Evolutionary conservation across 176 grass and related monocot genomes (phyloP).

Genomic region (Hordeum marinum): DNA sequence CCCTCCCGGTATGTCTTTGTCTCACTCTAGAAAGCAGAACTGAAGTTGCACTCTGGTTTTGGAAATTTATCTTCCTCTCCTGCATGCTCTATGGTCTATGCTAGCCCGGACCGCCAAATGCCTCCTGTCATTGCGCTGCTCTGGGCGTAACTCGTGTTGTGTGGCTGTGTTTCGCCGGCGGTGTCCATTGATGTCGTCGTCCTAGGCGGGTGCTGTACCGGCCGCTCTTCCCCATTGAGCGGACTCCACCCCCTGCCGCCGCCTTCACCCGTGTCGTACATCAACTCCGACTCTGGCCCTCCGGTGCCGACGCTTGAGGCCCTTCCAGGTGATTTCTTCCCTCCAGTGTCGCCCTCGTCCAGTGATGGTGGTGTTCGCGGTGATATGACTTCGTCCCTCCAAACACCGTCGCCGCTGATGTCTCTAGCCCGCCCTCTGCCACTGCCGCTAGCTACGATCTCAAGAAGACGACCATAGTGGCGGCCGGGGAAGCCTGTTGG

Average conservation of each 20-base stretch:
- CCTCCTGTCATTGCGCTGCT: conserved; percentile 24
- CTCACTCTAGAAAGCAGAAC: conserved; percentile 28
- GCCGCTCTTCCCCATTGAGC: conserved; percentile 82
- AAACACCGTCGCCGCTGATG: conserved; percentile 42
- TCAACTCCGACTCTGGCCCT: conserved; percentile 41
- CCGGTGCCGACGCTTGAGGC: conserved; percentile 20
- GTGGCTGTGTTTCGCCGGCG: too few relatives aligned
- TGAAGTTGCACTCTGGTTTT: not conserved
- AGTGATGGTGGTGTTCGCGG: not conserved
- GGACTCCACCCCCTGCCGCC: conserved; percentile 71
- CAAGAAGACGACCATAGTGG: conserved; percentile 42
- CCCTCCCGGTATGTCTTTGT: not conserved
- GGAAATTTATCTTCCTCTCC: not conserved
- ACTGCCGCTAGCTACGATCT: not conserved
- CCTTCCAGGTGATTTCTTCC: conserved; percentile 40
- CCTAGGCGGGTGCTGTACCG: too few relatives aligned
- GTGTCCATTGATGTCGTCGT: too few relatives aligned
- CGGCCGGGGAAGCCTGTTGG: conserved; percentile 28
- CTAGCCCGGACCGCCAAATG: not conserved
- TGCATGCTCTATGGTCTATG: not conserved
- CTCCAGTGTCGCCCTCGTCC: too few relatives aligned
- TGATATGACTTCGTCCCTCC: not conserved
- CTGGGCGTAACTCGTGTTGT: not conserved
- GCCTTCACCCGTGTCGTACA: conserved; percentile 45
- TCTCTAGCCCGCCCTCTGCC: conserved; percentile 12